phyloP scores from a whole-genome alignment of 345 rosid genomes.

The Iberis pinnata region DNA sequence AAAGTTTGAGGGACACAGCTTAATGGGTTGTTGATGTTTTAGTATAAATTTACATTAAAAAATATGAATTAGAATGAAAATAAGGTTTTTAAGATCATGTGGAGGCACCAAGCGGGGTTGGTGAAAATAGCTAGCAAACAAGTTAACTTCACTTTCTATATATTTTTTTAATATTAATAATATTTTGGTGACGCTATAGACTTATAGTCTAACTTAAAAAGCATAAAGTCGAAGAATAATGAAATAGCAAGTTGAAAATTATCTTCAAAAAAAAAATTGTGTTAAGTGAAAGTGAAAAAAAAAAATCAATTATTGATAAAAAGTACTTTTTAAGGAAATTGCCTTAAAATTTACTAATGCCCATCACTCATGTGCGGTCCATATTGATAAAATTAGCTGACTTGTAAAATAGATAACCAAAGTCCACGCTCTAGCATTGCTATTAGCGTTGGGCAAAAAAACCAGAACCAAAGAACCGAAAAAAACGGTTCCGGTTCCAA shows the following conservation, averaged over 20 bases:
- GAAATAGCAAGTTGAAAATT: constrained; percentile 6
- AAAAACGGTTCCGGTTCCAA: too few relatives aligned
- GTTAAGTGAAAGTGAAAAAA: background rate
- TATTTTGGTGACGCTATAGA: too few relatives aligned
- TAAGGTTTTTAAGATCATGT: constrained; percentile 7
- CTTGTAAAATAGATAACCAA: constrained; percentile 17
- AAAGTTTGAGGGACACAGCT: too few relatives aligned
- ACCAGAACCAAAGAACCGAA: too few relatives aligned
- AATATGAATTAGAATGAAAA: constrained; percentile 2
- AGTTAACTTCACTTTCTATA: constrained; percentile 13
- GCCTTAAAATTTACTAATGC: background rate
- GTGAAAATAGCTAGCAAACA: constrained; percentile 14
- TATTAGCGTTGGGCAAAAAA: constrained; percentile 24
- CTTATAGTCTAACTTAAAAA: too few relatives aligned
- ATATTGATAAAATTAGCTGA: constrained; percentile 8
- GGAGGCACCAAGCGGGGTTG: constrained; percentile 11
- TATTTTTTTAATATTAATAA: background rate
- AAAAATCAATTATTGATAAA: background rate
- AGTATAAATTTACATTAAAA: too few relatives aligned
- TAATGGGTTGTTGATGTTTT: constrained; percentile 26
- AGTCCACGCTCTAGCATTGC: constrained; percentile 21
- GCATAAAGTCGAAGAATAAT: constrained; percentile 20
- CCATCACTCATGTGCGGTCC: constrained; percentile 21
- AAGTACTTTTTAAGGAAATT: background rate
- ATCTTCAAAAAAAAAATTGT: background rate